Evolutionary conservation across 257 asterid species (phyloP).

Genomic region (Anisodus acutangulus): DNA sequence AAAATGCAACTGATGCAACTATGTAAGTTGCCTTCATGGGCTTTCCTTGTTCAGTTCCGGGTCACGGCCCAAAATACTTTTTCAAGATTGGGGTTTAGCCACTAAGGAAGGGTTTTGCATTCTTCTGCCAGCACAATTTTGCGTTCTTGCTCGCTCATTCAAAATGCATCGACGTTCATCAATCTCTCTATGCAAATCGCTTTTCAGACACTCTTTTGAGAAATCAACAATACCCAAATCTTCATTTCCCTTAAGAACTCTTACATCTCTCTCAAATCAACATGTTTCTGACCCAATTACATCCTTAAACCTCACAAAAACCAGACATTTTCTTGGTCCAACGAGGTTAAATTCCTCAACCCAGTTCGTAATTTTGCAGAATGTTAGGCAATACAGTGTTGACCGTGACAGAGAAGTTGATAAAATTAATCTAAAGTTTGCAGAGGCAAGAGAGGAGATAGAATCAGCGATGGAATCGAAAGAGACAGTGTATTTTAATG

Average conservation of each 20-base stretch:
- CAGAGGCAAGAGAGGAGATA: slow-evolving; percentile 99
- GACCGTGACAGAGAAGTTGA: slow-evolving; percentile 76
- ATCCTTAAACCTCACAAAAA: slow-evolving; percentile 31
- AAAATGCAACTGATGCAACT: too few relatives aligned
- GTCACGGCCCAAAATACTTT: slow-evolving; percentile 1
- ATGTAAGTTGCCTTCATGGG: neutral
- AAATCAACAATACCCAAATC: slow-evolving; percentile 44
- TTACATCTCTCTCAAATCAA: slow-evolving; percentile 34
- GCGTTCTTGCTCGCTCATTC: slow-evolving; percentile 14
- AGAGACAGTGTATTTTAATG: slow-evolving; percentile 90
- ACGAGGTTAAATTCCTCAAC: slow-evolving; percentile 38
- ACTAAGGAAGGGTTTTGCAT: neutral
- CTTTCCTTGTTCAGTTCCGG: neutral
- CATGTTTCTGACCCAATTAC: slow-evolving; percentile 22
- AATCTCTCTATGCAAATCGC: slow-evolving; percentile 39
- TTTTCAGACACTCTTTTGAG: slow-evolving; percentile 43
- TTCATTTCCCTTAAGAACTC: slow-evolving; percentile 33
- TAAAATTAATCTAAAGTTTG: slow-evolving; percentile 80
- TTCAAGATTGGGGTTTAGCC: neutral
- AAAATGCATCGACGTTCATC: slow-evolving; percentile 68
- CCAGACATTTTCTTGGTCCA: slow-evolving; percentile 36
- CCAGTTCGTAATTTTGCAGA: slow-evolving; percentile 36
- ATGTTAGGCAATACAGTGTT: slow-evolving; percentile 55
- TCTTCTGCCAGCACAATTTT: neutral
- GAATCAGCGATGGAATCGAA: slow-evolving; percentile 95